Percentiles rank a stretch among this genome's conserved stretches.
These are phyloP conservation scores for Tulasnella sp. DNA, from an alignment of 768 basidiomycete species.

Conservation along the genomic window DNA sequence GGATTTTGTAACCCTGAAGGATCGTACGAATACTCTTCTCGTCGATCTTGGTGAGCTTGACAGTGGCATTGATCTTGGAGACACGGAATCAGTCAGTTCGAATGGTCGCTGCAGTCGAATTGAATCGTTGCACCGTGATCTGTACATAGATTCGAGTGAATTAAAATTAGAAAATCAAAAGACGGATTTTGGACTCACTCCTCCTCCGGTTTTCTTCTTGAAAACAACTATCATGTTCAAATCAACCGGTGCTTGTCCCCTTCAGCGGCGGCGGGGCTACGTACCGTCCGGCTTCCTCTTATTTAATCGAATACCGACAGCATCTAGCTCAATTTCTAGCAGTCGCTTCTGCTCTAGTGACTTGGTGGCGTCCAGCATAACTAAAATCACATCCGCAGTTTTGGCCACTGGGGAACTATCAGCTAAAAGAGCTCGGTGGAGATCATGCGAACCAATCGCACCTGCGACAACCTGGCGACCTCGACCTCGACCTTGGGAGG, in stretches of 20 bases:
- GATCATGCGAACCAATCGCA: conserved; percentile 42
- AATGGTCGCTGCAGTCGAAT: neutral
- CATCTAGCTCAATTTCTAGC: conserved; percentile 91
- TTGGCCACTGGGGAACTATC: conserved; percentile 63
- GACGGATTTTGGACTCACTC: conserved; percentile 56
- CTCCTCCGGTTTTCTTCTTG: conserved; percentile 90
- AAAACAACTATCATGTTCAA: conserved; percentile 65
- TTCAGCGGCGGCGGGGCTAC: neutral
- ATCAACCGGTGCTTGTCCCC: conserved; percentile 4
- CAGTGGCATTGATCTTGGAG: conserved; percentile 78
- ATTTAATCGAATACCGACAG: conserved; percentile 95
- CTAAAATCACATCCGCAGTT: conserved; percentile 89
- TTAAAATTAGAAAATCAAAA: conserved; percentile 27
- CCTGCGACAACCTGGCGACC: conserved; percentile 96
- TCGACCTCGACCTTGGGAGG: conserved; percentile 85
- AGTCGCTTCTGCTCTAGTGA: conserved; percentile 87
- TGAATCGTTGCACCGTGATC: conserved; percentile 63
- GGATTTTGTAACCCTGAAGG: conserved; percentile 87
- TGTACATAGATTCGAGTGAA: conserved; percentile 41
- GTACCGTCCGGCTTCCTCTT: conserved; percentile 75
- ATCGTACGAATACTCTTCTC: conserved; percentile 94
- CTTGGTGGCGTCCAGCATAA: conserved; percentile 93
- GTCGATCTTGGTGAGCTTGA: conserved; percentile 92
- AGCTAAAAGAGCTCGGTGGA: neutral
- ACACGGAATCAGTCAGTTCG: neutral